Evolutionary conservation across 2,329 filamentous ascomycete genomes (phyloP).

Genomic region (Colletotrichum incanum): DNA sequence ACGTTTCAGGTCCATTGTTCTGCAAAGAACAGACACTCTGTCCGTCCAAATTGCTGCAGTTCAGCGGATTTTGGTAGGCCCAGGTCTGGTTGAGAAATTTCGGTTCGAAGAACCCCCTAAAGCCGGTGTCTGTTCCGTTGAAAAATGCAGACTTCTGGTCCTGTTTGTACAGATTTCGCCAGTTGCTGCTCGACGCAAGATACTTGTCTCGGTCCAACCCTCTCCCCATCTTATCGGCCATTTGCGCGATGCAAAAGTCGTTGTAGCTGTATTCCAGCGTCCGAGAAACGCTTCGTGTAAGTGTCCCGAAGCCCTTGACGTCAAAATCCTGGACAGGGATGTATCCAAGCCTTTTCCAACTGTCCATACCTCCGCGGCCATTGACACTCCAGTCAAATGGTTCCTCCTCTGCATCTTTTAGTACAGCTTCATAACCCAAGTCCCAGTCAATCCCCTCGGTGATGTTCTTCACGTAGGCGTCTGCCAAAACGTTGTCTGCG

Average conservation of each 20-base stretch:
- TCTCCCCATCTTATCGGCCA: constrained; percentile 72
- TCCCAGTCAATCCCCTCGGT: constrained; percentile 75
- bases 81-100: constrained; percentile 78
- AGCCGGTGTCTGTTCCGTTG: constrained; percentile 74
- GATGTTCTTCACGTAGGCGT: constrained; percentile 79
- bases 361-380: constrained; percentile 79
- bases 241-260: constrained; percentile 78
- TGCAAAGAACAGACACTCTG: constrained; percentile 73
- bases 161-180: constrained; percentile 76
- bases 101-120: constrained; percentile 80
- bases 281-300: constrained; percentile 79
- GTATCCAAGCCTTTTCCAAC: constrained; percentile 81
- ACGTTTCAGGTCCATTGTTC: constrained; percentile 76
- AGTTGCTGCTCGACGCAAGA: constrained; percentile 72
- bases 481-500: constrained; percentile 78
- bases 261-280: constrained; percentile 86
- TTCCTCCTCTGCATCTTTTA: constrained; percentile 81
- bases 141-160: constrained; percentile 69
- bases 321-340: constrained; percentile 81
- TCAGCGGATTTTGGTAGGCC: constrained; percentile 78
- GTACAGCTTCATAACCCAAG: constrained; percentile 78
- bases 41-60: constrained; percentile 70
- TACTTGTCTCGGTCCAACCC: constrained; percentile 73
- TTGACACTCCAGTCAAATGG: constrained; percentile 79
- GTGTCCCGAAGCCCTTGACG: constrained; percentile 75